Conservation (phyloP, 2,329 filamentous ascomycete species). For the Colletotrichum neosansevieriae region DNA sequence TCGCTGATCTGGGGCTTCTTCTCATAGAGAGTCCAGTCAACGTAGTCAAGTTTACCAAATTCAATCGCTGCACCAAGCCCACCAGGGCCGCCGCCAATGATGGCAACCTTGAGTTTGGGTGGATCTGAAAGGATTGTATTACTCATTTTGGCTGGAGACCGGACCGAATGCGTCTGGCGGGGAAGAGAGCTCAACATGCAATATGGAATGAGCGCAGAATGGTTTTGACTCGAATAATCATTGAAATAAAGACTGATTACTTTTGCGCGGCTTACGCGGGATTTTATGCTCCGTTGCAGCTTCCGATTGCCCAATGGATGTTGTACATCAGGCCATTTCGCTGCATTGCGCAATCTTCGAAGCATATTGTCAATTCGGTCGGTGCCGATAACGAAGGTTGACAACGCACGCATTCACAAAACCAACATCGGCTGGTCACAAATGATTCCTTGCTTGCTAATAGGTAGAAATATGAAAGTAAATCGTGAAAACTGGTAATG, state of each 20-base stretch:
- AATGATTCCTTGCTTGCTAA: background rate
- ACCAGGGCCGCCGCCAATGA: conserved; percentile 46
- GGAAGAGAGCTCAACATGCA: no score
- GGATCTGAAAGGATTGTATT: background rate
- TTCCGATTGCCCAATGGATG: conserved; percentile 9
- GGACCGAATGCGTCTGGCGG: no score
- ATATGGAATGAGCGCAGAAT: background rate
- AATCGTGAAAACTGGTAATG: background rate
- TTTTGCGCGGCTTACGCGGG: background rate
- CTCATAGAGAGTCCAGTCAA: conserved; percentile 52
- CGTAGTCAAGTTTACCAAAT: conserved; percentile 45
- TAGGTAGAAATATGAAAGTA: background rate
- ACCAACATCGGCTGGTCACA: conserved; percentile 4
- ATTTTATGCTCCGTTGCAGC: conserved; percentile 20
- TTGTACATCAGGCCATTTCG: conserved; percentile 13
- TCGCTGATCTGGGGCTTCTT: conserved; percentile 53
- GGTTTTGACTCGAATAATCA: background rate
- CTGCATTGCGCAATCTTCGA: conserved; percentile 30
- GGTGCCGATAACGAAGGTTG: conserved; percentile 22
- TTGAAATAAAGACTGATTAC: background rate
- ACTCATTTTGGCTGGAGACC: no score
- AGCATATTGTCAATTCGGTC: conserved; percentile 34
- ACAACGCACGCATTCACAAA: background rate
- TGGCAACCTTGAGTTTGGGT: conserved; percentile 35
- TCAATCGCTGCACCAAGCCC: conserved; percentile 50